Evolutionary conservation across 352 stramenopile genomes (phyloP), one percentile per base, ranked within the genome.

Genomic region (Peronospora destructor): DNA sequence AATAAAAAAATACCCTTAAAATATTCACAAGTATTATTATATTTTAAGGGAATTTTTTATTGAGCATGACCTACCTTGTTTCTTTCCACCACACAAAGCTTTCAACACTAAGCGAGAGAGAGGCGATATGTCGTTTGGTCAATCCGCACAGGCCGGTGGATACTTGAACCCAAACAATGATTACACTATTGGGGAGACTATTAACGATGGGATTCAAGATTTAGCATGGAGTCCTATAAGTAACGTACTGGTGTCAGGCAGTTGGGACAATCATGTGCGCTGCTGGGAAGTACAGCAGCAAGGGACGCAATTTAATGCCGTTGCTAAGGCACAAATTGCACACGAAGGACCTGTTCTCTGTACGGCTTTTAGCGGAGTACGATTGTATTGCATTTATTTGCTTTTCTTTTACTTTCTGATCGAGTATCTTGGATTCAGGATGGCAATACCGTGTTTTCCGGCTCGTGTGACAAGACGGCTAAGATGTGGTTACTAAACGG

Each of bases 261-360:
- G 74, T 56, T 91, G 81, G 81, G 78, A 91, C 65, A 91, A 91
- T 54, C 63, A 73, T 16, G 81, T 91, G 56, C 81, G 77, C 32
- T 91, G 78, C 62, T 91, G 81, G 81, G 77, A 91, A 52, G 76
- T 91, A 30, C 76, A 91, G 58, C 70, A 86, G 56, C 62, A 81
- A 55, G 68, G 66, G 30, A 69, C 59, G 26, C 70, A 86, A 60
- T 84, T 91, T 60, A 80, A 89, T 46, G 76, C 77, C 13, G 71
- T 82, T 28, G 71, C 78, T 35, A 85, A 90, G 64, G 84, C 84
- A 17, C 72, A 87, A 58, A 95, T 88, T 73, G 84, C 72, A 39
- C 81, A 95, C 68, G 80, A 95, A n/a, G 81, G 72, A 1, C 90
- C 93, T 0, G 92, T 97, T 21, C 75, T 98, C 2, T 91, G 90